Evolutionary conservation across 768 basidiomycete species (phyloP), one percentile per base, ranked within the genome.

Genomic region (Punctularia strigosozonata): DNA sequence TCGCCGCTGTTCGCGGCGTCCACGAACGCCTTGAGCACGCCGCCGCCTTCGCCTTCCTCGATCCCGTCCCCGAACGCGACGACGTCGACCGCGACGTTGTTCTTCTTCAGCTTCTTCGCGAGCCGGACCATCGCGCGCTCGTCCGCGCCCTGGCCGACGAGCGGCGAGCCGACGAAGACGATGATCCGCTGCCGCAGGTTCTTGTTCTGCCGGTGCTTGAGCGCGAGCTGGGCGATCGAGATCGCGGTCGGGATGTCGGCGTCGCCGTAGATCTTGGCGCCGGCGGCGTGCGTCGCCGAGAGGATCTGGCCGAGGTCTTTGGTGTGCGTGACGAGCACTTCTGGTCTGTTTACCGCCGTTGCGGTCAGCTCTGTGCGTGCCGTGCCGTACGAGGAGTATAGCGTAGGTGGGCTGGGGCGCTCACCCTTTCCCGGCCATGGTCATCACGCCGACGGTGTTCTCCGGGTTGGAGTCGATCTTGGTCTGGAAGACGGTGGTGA

Each of bases 171-270:
- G 39, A 91, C 80, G 49, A 98, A 95, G 31, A 89, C 85, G 54
- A 99, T 77, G 50, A 99, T 86, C 28, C 95, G 78, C 52, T 99
- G 95, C 17, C 92, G 82, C 22, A 94, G 79, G 52, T 91, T 97
- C 75, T 98, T 98, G 70, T 98, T 97, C 61, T 92, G 89, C 42
- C 95, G 70, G 58, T 99, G 95, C 58, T 99, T 99, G 35, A 99
- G 70, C 0, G 95, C 92, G 37, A 99, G 78, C 56, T 92, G 92
- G 0, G 95, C 94, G 35, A 98, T 78, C 40, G 86, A 80, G 49
- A 99, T 81, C 5, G 89, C 80, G 2, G 94, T 98, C 4, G 80
- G 75, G 41, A 98, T 77, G 60, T 95, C 88, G 48, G 83, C 79
- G 41, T 68, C 62, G 28, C 92, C 91, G 24, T 81, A 80, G 47